A percentile compares a stretch with the other conserved stretches of the same genome.
phyloP scores from a whole-genome alignment of 2,329 filamentous ascomycete species.

The Cladosporium sp. region DNA sequence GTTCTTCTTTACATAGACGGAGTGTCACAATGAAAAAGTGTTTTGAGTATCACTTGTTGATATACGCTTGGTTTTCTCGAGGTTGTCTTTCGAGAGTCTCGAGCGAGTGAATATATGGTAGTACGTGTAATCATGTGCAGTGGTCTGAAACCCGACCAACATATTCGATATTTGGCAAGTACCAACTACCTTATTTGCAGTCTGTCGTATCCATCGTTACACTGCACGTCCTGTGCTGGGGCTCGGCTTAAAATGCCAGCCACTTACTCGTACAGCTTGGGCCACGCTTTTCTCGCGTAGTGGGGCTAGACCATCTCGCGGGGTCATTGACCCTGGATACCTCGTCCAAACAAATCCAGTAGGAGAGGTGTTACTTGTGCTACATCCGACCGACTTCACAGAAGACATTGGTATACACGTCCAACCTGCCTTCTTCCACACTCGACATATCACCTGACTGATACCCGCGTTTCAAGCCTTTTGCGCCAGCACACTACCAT shows the following conservation, averaged over 20 bases:
- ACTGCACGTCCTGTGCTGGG: neutral
- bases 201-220: neutral
- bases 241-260: neutral
- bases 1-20: constrained; percentile 19
- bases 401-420: constrained; percentile 7
- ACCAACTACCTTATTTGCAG: neutral
- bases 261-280: neutral
- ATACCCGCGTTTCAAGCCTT: neutral
- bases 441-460: neutral
- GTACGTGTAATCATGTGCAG: neutral
- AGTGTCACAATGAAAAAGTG: constrained; percentile 16
- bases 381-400: neutral
- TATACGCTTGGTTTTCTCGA: neutral
- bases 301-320: constrained; percentile 12
- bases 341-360: constrained; percentile 4
- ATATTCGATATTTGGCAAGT: neutral
- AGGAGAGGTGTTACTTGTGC: constrained; percentile 20
- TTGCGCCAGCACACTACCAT: neutral
- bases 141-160: neutral
- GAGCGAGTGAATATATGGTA: neutral
- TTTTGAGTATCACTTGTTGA: neutral
- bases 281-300: neutral
- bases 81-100: neutral
- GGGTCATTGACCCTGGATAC: constrained; percentile 7
- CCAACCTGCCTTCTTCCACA: neutral